Base-by-base conservation (phyloP, 768 basidiomycete genomes). In the Boletus sp. region DNA sequence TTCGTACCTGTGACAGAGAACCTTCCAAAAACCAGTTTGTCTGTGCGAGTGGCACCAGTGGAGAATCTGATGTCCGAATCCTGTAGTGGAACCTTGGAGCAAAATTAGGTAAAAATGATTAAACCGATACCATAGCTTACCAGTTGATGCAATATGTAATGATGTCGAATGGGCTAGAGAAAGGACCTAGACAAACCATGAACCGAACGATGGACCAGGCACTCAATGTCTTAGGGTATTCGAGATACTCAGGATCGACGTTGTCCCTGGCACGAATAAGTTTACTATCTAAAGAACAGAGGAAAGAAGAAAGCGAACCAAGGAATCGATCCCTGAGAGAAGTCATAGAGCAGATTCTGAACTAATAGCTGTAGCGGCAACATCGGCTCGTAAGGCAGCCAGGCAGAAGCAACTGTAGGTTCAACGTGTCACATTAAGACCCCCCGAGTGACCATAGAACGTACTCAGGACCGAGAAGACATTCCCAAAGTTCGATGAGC, bases 351-450 rank as follows among this genome's bases (percentile, higher is more conserved):
- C 27, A 72, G 42, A 49, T 74, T 72, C 52, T 72, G 71, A 21
- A 62, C 54, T 34, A 72, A 59, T 8, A 72, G 34, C 35, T 72
- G 71, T 34, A 72, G 34, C 11, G 73, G 70, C 25, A 65, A 51
- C 73, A 72, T 73, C 3, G 72, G 71, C 42, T 73, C 66, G 47
- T 74, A 74, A 27, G 71, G 72, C 29, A 72, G 32, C 72, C 72
- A 72, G 45, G 70, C 71, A 32, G 71, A 74, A 43, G 71, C 72
- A 38, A 73, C 68, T 69, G 34, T 23, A 34, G 42, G 14, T 39
- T 47, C 19, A 7, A 40, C 15, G 25, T 29, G 21, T 62, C 19
- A 58, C 21, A 9, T 21, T 3, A 29, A 34, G 8, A 30, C 1
- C 44, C 17, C 19, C 14, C 27, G 7, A 7, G 23, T 35, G 32